Percentiles rank a stretch among this genome's conserved stretches.
Evolutionary conservation across 306 rosid genomes (phyloP).

Genomic region (Pyrus communis): DNA sequence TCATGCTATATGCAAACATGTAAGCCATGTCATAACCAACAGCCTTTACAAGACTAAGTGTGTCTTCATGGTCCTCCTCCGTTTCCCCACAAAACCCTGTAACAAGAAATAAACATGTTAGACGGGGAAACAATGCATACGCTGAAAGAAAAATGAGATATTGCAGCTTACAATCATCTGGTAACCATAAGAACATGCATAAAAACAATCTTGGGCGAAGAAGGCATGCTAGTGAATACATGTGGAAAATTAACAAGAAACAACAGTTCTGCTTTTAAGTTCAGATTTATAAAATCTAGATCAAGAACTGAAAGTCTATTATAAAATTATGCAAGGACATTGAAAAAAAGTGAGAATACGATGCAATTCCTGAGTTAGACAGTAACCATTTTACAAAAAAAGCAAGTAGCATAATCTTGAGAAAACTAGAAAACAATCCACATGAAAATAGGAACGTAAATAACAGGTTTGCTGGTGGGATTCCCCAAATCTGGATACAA

Average conservation of each 20-base stretch:
- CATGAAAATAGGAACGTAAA: background rate
- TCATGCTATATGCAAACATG: conserved; percentile 99
- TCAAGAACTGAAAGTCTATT: background rate
- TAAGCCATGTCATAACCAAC: conserved; percentile 92
- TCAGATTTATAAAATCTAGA: background rate
- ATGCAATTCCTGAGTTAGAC: background rate
- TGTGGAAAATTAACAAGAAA: background rate
- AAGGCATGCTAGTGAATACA: background rate
- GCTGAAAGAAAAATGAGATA: background rate
- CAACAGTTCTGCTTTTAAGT: background rate
- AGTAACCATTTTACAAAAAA: too few relatives aligned
- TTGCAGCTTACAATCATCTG: background rate
- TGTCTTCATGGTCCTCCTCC: conserved; percentile 77
- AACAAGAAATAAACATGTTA: conserved; percentile 15
- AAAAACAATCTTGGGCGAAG: background rate
- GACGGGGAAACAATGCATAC: background rate
- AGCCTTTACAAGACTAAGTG: conserved; percentile 57
- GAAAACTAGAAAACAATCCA: background rate
- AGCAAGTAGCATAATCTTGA: background rate
- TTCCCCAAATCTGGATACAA: too few relatives aligned
- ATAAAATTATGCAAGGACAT: background rate
- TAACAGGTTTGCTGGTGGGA: background rate
- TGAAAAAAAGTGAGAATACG: background rate
- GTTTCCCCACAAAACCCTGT: conserved; percentile 95
- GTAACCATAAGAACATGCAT: background rate